Conservation (phyloP, 1,139 yeast genomes). For the Magnusiomyces tetraspermus region DNA sequence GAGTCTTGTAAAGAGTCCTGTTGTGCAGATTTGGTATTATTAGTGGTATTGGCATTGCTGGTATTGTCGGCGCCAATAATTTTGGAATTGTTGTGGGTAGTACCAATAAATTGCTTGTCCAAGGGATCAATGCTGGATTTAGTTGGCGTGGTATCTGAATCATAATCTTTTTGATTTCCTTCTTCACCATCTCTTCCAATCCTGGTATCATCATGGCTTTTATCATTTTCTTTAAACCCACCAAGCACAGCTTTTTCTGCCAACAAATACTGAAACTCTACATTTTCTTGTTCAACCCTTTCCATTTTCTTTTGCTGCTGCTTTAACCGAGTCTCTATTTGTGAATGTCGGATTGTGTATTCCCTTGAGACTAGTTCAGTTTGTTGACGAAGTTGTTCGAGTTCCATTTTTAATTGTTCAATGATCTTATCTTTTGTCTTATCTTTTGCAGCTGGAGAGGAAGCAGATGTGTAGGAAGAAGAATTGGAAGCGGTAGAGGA, state of each 20-base stretch:
- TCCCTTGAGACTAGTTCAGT: constrained; percentile 29
- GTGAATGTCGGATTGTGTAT: constrained; percentile 24
- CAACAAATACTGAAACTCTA: constrained; percentile 29
- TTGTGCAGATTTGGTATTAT: too few relatives aligned
- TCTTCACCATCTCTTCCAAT: neutral
- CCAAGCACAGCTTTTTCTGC: constrained; percentile 30
- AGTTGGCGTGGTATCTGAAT: neutral
- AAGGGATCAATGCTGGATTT: neutral
- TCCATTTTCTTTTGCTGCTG: constrained; percentile 24
- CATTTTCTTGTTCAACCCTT: constrained; percentile 30
- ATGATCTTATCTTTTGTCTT: constrained; percentile 12
- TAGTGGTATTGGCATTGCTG: neutral
- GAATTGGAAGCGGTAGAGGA: constrained; percentile 6
- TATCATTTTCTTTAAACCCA: constrained; percentile 15
- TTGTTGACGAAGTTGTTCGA: constrained; percentile 24
- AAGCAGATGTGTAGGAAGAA: too few relatives aligned
- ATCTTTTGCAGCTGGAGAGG: too few relatives aligned
- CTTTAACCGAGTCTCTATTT: constrained; percentile 24
- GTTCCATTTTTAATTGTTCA: constrained; percentile 21
- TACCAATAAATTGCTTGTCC: too few relatives aligned
- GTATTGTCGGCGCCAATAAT: neutral
- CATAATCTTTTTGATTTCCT: too few relatives aligned
- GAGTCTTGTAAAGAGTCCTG: constrained; percentile 5
- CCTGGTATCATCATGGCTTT: neutral
- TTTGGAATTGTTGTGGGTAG: too few relatives aligned